These are phyloP conservation scores for Dionaea muscipula DNA, from an alignment of 179 eudicot genomes.

Conservation along the genomic window DNA sequence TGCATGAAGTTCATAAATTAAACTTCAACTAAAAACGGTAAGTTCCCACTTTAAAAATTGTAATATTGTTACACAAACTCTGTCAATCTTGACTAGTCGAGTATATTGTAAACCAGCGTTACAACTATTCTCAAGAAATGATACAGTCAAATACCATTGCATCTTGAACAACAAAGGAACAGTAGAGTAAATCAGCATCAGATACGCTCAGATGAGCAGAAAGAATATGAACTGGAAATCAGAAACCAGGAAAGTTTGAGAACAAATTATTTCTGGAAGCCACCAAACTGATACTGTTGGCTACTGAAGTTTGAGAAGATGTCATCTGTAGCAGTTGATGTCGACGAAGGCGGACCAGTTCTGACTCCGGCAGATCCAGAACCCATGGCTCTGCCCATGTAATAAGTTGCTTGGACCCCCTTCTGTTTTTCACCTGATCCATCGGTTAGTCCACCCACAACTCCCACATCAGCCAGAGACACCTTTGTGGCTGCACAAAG, in stretches of 20 bases:
- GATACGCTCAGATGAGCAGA: background rate
- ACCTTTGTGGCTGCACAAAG: conserved; percentile 76
- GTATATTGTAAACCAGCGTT: too few relatives aligned
- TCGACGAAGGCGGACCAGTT: conserved; percentile 28
- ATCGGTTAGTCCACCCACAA: conserved; percentile 65
- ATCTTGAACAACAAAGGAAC: background rate
- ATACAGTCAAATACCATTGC: background rate
- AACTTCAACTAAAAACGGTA: too few relatives aligned
- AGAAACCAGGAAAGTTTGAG: conserved; percentile 7
- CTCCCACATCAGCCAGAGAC: conserved; percentile 63
- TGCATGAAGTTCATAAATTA: too few relatives aligned
- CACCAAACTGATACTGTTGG: conserved; percentile 42
- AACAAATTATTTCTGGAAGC: conserved; percentile 43
- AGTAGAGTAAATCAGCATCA: background rate
- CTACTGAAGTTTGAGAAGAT: conserved; percentile 49
- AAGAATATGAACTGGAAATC: background rate
- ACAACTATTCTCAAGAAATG: background rate
- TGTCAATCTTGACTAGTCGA: too few relatives aligned
- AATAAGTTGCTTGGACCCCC: conserved; percentile 34
- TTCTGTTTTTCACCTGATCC: conserved; percentile 54
- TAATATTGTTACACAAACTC: too few relatives aligned
- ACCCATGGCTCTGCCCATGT: conserved; percentile 86
- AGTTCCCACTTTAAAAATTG: too few relatives aligned
- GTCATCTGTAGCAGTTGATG: conserved; percentile 32
- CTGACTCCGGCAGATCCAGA: conserved; percentile 44